Evolutionary conservation across 345 rosid species (phyloP).

Genomic region (Trapa bicornis): DNA sequence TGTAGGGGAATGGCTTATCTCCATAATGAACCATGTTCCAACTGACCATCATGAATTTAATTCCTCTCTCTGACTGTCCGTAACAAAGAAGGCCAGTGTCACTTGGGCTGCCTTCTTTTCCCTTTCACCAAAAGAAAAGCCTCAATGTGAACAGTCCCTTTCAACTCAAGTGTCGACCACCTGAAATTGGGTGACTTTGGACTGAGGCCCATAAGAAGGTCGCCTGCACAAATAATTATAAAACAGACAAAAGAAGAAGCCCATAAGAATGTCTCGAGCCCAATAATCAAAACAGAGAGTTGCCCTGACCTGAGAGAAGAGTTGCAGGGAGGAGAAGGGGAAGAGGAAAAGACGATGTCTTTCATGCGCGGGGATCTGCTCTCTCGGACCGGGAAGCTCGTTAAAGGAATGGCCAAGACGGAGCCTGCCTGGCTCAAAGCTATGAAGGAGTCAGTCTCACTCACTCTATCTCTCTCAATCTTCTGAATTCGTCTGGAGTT

Average conservation of each 20-base stretch:
- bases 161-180: no score
- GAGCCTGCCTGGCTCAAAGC: constrained; percentile 88
- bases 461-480: constrained; percentile 1
- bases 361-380: no score
- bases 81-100: background rate
- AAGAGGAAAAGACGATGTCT: no score
- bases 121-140: no score
- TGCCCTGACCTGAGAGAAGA: background rate
- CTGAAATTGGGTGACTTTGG: no score
- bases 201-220: no score
- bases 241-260: no score
- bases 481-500: background rate
- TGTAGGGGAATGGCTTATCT: constrained; percentile 97
- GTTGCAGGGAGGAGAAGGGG: no score
- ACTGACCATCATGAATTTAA: background rate
- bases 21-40: constrained; percentile 95
- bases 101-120: background rate
- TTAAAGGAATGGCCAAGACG: constrained; percentile 54
- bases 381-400: no score
- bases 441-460: constrained; percentile 55
- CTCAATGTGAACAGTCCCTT: no score
- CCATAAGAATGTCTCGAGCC: background rate
- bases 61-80: background rate
- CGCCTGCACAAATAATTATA: no score
- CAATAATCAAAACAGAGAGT: background rate